A percentile compares a stretch with the other conserved stretches of the same genome.
These are phyloP conservation scores for Camellia sinensis DNA, from an alignment of 148 eudicot genomes.

Conservation along the genomic window DNA sequence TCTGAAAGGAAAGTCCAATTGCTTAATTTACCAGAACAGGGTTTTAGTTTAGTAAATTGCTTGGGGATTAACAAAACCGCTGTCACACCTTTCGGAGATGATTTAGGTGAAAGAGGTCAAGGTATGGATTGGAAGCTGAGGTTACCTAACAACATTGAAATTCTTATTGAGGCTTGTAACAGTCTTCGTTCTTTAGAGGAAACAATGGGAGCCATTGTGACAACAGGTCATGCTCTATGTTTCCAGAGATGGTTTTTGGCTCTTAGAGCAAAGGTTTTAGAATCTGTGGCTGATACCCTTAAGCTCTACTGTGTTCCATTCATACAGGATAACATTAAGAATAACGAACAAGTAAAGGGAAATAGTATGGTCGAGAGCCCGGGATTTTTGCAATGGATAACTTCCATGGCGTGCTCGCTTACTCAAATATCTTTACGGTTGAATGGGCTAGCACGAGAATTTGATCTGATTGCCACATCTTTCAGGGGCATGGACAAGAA, in stretches of 20 bases:
- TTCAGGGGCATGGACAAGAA: constrained; percentile 57
- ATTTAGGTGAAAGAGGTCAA: constrained; percentile 7
- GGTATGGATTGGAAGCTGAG: constrained; percentile 4
- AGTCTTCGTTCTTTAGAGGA: constrained; percentile 44
- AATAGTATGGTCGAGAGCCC: constrained; percentile 9
- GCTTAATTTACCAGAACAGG: constrained; percentile 30
- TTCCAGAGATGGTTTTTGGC: constrained; percentile 79
- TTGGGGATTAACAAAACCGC: constrained; percentile 3
- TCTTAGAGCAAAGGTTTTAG: constrained; percentile 55
- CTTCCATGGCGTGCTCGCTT: constrained; percentile 27
- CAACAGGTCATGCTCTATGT: constrained; percentile 32
- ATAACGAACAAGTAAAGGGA: constrained; percentile 15
- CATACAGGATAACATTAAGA: constrained; percentile 14
- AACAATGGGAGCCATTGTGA: constrained; percentile 37
- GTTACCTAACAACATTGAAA: constrained; percentile 26
- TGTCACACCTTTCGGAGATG: constrained; percentile 8
- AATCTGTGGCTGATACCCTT: constrained; percentile 43
- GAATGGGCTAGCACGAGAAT: constrained; percentile 52
- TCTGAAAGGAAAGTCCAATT: constrained; percentile 50
- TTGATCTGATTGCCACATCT: constrained; percentile 58
- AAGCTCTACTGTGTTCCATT: constrained; percentile 31
- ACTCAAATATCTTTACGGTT: constrained; percentile 45
- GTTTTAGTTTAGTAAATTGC: constrained; percentile 16
- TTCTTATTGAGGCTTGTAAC: constrained; percentile 37
- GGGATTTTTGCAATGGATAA: constrained; percentile 14